Conservation (phyloP, 2,329 filamentous ascomycete species). For the Neobulgaria alba region DNA sequence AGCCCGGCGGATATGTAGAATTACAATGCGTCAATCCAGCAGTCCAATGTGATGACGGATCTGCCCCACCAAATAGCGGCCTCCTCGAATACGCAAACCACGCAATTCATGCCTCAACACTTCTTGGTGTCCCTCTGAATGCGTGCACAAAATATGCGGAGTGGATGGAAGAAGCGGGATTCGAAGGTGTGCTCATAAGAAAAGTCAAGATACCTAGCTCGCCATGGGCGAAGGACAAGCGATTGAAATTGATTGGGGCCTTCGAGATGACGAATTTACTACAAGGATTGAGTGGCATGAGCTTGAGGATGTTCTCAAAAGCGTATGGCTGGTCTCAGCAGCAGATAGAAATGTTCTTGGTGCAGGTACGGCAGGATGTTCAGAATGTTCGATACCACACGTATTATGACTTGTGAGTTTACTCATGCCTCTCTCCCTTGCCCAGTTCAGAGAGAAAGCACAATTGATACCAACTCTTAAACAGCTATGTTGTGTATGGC, state of each 20-base stretch:
- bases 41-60: conserved; percentile 9
- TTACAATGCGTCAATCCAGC: conserved; percentile 14
- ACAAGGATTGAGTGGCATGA: conserved; percentile 10
- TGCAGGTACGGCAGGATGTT: conserved; percentile 11
- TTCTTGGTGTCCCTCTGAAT: conserved; percentile 16
- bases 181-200: conserved; percentile 32
- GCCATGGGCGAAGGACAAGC: conserved; percentile 38
- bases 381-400: conserved; percentile 9
- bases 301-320: conserved; percentile 13
- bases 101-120: conserved; percentile 7
- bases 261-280: conserved; percentile 10
- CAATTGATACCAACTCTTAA: background rate
- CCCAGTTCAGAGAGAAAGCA: background rate
- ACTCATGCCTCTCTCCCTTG: background rate
- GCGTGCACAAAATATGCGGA: conserved; percentile 16
- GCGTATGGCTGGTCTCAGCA: conserved; percentile 10
- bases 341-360: conserved; percentile 12
- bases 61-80: conserved; percentile 9
- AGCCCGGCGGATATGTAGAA: conserved; percentile 19
- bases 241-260: conserved; percentile 36
- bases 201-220: conserved; percentile 39
- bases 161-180: conserved; percentile 31
- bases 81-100: conserved; percentile 11
- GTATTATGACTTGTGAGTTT: conserved; percentile 15
- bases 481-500: conserved; percentile 8